phyloP scores from a whole-genome alignment of 2,329 filamentous ascomycete species.

The Trichoderma sp. region DNA sequence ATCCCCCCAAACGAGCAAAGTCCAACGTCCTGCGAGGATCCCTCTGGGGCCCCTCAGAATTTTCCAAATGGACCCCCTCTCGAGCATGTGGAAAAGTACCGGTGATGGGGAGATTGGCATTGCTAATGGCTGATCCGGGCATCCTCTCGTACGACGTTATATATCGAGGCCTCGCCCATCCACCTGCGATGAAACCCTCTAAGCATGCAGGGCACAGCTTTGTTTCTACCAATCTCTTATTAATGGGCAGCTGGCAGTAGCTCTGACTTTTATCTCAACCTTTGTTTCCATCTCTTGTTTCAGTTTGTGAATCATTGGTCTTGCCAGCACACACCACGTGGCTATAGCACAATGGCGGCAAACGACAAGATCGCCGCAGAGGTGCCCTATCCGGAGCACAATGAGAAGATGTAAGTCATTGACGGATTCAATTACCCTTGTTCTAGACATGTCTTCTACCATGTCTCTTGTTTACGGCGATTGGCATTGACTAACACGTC shows the following conservation, averaged over 20 bases:
- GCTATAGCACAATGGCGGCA: constrained; percentile 4
- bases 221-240: background rate
- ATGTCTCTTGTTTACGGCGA: background rate
- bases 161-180: constrained; percentile 5
- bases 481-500: background rate
- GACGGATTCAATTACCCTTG: background rate
- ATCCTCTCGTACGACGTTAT: background rate
- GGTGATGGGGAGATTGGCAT: background rate
- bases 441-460: background rate
- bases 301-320: background rate
- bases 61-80: background rate
- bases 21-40: background rate
- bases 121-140: constrained; percentile 2
- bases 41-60: constrained; percentile 17
- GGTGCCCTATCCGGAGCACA: constrained; percentile 7
- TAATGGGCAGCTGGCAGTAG: background rate
- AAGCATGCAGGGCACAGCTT: constrained; percentile 1
- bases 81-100: background rate
- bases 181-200: constrained; percentile 1
- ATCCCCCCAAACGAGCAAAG: background rate
- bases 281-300: background rate
- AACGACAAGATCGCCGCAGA: constrained; percentile 15
- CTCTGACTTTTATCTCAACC: background rate
- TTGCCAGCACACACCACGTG: background rate
- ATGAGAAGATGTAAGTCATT: constrained; percentile 16